Conservation (phyloP, 176 grass and related monocot species). For the Zoysia pacifica region DNA sequence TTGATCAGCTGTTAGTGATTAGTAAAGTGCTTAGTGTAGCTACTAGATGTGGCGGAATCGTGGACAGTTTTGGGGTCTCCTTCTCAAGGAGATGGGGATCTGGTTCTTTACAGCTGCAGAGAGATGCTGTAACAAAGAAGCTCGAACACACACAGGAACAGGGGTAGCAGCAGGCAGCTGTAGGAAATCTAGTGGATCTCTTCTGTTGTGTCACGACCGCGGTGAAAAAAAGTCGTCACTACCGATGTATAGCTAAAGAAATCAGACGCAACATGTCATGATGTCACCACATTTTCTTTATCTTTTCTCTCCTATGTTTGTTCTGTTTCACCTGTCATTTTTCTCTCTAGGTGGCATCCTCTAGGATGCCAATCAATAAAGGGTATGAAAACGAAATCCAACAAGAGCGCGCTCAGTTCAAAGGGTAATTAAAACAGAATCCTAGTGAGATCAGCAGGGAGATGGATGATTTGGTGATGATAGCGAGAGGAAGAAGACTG, state of each 20-base stretch:
- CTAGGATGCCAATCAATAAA: constrained; percentile 13
- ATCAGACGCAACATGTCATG: constrained; percentile 38
- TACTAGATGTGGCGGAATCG: constrained; percentile 31
- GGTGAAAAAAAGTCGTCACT: constrained; percentile 39
- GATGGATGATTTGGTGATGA: background rate
- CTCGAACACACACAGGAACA: background rate
- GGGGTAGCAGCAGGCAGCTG: constrained; percentile 21
- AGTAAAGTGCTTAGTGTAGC: constrained; percentile 20
- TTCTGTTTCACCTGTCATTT: constrained; percentile 2
- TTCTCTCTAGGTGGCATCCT: constrained; percentile 1
- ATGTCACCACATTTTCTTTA: constrained; percentile 9
- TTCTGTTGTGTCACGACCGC: constrained; percentile 53
- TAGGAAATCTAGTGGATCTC: constrained; percentile 52
- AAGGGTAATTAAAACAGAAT: background rate
- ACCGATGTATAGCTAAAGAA: constrained; percentile 59
- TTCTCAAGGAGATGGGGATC: constrained; percentile 45
- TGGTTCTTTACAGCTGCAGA: constrained; percentile 2
- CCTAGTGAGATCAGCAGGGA: background rate
- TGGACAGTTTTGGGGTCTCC: constrained; percentile 62
- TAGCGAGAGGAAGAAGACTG: background rate
- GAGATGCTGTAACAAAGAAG: constrained; percentile 17
- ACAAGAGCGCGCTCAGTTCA: background rate
- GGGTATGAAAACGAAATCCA: background rate
- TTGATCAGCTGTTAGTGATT: constrained; percentile 39
- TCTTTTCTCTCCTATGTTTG: background rate